Evolutionary conservation across 352 stramenopile genomes (phyloP), one percentile per base, ranked within the genome.

Genomic region (Blastocystis hominis): DNA sequence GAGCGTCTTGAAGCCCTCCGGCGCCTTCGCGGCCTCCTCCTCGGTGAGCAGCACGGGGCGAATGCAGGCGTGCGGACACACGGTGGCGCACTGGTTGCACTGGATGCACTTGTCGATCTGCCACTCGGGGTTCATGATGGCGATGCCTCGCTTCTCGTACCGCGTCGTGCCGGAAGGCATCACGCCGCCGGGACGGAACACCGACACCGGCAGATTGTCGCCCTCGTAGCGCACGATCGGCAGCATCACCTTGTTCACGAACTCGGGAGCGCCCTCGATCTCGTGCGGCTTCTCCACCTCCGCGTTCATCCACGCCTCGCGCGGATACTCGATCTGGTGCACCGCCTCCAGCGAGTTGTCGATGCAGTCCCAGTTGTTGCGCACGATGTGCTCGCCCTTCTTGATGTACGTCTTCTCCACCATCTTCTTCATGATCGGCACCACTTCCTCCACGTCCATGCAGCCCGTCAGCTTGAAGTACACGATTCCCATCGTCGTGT

Each of bases 61-160:
- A 56, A 92, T 92, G 7, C 81, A 90, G 47, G 91, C 91, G 75
- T 92, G 91, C 17, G 91, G 91, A 50, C 91, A 92, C 1, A 92
- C 90, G 69, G 90, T 90, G 68, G 91, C 87, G 80, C 91, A 92
- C 79, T 92, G 90, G 86, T 92, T 92, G 84, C 91, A 92, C 88
- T 92, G 91, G 24, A 90, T 92, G 68, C 91, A 92, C 55, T 70
- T 87, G 78, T 86, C 62, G 40, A 69, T 84, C 46, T 84, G 46
- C 70, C 62, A 81, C 55, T 61, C 64, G 34, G 70, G 76, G 36
- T 79, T 77, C 55, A 66, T 77, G 20, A 79, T 30, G 7, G 62
- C 70, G 24, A 81, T 69, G 20, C 63, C 63, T 55, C 90, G 61
- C 68, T 92, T 92, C 59, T 92, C 90, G 62, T 91, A 91, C 50